These are phyloP conservation scores for Dictyophora rubrovolvata DNA, from an alignment of 768 basidiomycete species.

Conservation along the genomic window DNA sequence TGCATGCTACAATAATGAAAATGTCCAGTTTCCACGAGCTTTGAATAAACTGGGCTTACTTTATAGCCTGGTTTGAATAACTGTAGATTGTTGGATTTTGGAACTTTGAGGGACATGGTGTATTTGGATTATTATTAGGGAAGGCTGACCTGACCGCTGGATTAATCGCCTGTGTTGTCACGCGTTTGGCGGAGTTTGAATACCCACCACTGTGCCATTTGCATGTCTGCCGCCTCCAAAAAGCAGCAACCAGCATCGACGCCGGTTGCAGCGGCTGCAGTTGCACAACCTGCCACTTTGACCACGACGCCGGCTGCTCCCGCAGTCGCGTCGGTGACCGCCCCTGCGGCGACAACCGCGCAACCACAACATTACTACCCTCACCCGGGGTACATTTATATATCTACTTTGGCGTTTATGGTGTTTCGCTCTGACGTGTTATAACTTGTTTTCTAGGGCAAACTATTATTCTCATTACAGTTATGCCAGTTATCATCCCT, in stretches of 20 bases:
- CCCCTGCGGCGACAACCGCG: slow-evolving; percentile 6
- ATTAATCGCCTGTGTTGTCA: too few species aligned
- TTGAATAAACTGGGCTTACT: slow-evolving; percentile 31
- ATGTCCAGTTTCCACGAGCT: too few species aligned
- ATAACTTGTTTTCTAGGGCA: background rate
- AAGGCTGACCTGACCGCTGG: background rate
- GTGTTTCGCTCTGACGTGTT: too few species aligned
- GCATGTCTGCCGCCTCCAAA: too few species aligned
- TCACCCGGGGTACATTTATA: background rate
- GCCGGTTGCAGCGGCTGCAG: slow-evolving; percentile 25
- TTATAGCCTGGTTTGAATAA: slow-evolving; percentile 98
- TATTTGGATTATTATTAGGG: too few species aligned
- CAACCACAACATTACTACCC: slow-evolving; percentile 5
- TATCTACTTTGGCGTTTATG: slow-evolving; percentile 11
- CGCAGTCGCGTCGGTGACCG: slow-evolving; percentile 14
- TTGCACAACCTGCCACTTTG: slow-evolving; percentile 34
- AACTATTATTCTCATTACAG: slow-evolving; percentile 21
- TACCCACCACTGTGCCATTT: too few species aligned
- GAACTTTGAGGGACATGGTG: slow-evolving; percentile 86
- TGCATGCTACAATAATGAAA: slow-evolving; percentile 40
- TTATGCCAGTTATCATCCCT: slow-evolving; percentile 17
- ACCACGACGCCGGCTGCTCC: slow-evolving; percentile 15
- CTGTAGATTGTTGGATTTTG: slow-evolving; percentile 77
- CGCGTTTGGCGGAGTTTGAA: too few species aligned
- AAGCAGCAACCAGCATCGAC: too few species aligned